Base-by-base conservation (phyloP, 257 asterid genomes). In the Rehmannia glutinosa region DNA sequence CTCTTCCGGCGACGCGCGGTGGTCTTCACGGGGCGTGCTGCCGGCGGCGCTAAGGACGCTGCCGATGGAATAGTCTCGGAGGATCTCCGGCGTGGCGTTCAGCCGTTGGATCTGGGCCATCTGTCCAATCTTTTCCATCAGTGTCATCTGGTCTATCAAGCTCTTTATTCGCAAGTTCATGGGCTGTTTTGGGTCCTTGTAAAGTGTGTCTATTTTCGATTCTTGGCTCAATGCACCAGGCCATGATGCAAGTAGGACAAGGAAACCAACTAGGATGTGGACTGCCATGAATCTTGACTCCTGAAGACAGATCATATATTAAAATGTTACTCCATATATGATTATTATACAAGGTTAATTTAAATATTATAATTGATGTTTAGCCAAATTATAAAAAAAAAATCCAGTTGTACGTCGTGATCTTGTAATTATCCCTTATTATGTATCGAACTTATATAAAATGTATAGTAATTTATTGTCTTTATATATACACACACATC, bases 131-230 rank as follows among this genome's bases (percentile, higher is more conserved):
- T 49, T 49, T 30, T 49, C 56, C 56, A 19, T 49, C 5, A 49
- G 56, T 8, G 56, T 49, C 56, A 49, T 49, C 56, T 49, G 56
- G 5, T 8, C 8, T 1, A 51, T n/a, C 9, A 51, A 27, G 58
- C 9, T 23, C 8, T 23, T 51, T 27, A 51, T 23, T 33, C 77
- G 64, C 0, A 4, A 2, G n/a, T 43, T 41, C 9, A 73, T 50
- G 1, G 64, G 77, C 55, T 43, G 61, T 4, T 21, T 69, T 0
- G 71, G 45, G 58, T 78, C 75, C 69, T 70, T 74, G 70, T 74
- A 74, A 0, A 20, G n/a, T 15, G 52, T 12, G 76, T 73, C 58
- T 9, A 71, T 69, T 3, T 0, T 46, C 28, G 15, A 6, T 5
- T 39, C 68, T 10, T 46, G 68, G 45, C 69, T 59, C 11, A 32